Percentiles rank a stretch among this genome's conserved stretches.
phyloP scores from a whole-genome alignment of 352 stramenopile species.

The Hyaloperonospora brassicae region DNA sequence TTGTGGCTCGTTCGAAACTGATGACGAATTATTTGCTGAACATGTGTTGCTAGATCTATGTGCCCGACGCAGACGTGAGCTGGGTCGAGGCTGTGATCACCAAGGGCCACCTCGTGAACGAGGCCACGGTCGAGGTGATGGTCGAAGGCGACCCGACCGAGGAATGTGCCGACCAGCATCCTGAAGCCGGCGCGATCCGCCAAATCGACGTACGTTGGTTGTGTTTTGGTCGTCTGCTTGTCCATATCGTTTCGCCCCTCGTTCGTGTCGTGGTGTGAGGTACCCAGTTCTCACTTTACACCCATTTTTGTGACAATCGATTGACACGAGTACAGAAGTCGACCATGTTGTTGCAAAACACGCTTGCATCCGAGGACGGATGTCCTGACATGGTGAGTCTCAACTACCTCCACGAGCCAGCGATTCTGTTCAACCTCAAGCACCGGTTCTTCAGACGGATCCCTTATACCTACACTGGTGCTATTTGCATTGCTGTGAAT shows the following conservation, averaged over 20 bases:
- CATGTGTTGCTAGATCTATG: constrained; percentile 53
- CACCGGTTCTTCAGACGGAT: constrained; percentile 79
- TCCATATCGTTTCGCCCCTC: neutral
- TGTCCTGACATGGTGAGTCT: constrained; percentile 83
- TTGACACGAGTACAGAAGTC: constrained; percentile 42
- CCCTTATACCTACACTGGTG: constrained; percentile 94
- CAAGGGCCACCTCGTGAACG: constrained; percentile 71
- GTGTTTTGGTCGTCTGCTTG: constrained; percentile 5
- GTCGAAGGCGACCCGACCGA: constrained; percentile 60
- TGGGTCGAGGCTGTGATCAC: constrained; percentile 82
- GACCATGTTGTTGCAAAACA: constrained; percentile 71
- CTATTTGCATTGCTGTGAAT: constrained; percentile 97
- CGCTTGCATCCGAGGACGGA: constrained; percentile 39
- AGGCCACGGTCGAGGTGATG: constrained; percentile 75
- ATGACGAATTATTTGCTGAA: neutral
- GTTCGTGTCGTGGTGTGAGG: neutral
- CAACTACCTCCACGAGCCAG: constrained; percentile 88
- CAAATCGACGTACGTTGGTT: constrained; percentile 31
- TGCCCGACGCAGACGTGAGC: constrained; percentile 65
- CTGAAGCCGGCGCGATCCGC: constrained; percentile 38
- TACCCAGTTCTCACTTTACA: neutral
- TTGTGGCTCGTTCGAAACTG: constrained; percentile 4
- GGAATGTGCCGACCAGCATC: constrained; percentile 58
- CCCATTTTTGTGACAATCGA: neutral
- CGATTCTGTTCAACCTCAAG: constrained; percentile 89